Percentiles rank a stretch among this genome's conserved stretches.
phyloP scores from a whole-genome alignment of 305 asterid genomes.

The Solanum hybrid region DNA sequence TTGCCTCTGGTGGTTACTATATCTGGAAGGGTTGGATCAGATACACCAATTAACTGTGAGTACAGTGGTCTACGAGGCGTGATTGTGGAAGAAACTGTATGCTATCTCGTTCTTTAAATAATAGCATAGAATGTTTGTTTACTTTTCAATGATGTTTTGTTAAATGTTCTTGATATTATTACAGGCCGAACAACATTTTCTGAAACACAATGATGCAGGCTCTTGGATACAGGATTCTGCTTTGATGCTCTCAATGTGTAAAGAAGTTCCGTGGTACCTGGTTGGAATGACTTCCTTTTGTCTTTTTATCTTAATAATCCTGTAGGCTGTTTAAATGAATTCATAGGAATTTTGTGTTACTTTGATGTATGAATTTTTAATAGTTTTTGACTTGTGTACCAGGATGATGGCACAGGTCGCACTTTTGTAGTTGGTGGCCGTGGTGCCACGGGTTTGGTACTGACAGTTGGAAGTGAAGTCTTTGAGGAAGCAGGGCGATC shows the following conservation, averaged over 20 bases:
- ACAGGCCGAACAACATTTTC: constrained; percentile 95
- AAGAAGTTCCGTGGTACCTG: constrained; percentile 99
- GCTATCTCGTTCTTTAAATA: constrained; percentile 3
- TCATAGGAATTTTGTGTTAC: neutral
- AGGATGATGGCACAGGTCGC: constrained; percentile 94
- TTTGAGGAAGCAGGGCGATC: constrained; percentile 97
- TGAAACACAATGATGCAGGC: constrained; percentile 98
- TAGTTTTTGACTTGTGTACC: constrained; percentile 8
- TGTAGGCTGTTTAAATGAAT: neutral
- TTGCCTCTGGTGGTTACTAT: constrained; percentile 85
- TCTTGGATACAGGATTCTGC: constrained; percentile 99
- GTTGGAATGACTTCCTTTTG: constrained; percentile 34
- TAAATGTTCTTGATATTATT: constrained; percentile 10
- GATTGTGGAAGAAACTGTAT: constrained; percentile 97
- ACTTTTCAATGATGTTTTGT: neutral
- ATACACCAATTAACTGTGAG: constrained; percentile 81
- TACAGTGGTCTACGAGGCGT: constrained; percentile 94
- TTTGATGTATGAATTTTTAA: neutral
- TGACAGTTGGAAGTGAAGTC: constrained; percentile 88
- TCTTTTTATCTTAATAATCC: neutral
- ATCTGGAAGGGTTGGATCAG: constrained; percentile 94
- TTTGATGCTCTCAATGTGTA: constrained; percentile 92
- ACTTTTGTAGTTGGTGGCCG: constrained; percentile 92
- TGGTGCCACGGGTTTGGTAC: constrained; percentile 85
- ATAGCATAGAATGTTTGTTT: neutral